Evolutionary conservation across 495 filamentous ascomycete genomes (phyloP), one percentile per base, ranked within the genome.

Genomic region (Lineolata rhizophorae): DNA sequence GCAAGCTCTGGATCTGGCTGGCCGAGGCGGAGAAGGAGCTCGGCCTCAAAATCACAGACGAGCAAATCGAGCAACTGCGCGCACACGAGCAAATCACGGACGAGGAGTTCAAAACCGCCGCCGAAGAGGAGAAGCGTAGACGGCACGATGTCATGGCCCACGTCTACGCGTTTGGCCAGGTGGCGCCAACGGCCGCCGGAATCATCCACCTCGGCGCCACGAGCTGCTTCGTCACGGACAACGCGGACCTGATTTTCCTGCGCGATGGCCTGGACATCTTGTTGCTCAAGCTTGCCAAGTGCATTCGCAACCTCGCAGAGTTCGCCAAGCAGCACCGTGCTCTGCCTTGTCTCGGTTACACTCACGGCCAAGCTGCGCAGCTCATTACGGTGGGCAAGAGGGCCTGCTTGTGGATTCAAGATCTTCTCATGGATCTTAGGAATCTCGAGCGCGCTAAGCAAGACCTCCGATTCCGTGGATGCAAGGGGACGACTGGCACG

Each of bases 371-470:
- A 66, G 70, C 37, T 4, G 48, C 55, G 5, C 75, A 84, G 52
- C 57, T 73, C 35, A 84, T 79, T 36, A 91, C 87, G 6, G 76
- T 94, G 13, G 85, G 87, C 34, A 73, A 74, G 45, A 58, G 77
- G 40, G 70, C 78, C 10, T 64, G 65, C 32, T 69, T 82, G 40
- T 94, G 85, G 84, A 70, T 76, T 26, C 79, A 87, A 49, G 80
- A 93, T 46, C 62, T 95, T 11, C 56, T 87, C 41, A 73, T 85
- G 59, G 87, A 95, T 36, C 63, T 97, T 25, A 60, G 72, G 37
- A 75, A 80, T 51, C 64, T 95, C 20, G 77, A 85, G 51, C 59
- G 65, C 20, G 79, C 70, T 4, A 69, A 72, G 30, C 57, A 67
- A 15, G 70, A 73, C 30, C 66, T 97, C 27, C 64, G 69, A 31